A percentile compares a stretch with the other conserved stretches of the same genome.
Conservation (phyloP, 1,139 yeast genomes). For the Petasospora rhodanensis region DNA sequence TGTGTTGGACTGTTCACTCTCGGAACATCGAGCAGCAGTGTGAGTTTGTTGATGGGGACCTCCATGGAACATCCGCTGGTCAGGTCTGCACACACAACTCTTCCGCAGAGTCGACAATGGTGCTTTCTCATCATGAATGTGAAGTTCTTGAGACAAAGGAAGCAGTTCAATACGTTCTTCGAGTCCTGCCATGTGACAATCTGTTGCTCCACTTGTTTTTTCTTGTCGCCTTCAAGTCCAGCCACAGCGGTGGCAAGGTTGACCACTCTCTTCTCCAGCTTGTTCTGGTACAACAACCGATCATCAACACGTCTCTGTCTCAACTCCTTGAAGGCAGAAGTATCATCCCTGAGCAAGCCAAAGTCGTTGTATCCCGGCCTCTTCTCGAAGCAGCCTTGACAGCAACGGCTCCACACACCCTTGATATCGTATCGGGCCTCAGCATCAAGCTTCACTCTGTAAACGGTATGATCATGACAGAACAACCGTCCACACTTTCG, state of each 20-base stretch:
- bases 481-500: conserved; percentile 68
- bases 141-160: conserved; percentile 58
- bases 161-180: conserved; percentile 46
- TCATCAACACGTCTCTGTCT: conserved; percentile 39
- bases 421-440: conserved; percentile 43
- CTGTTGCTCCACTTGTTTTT: conserved; percentile 42
- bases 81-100: conserved; percentile 70
- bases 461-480: conserved; percentile 56
- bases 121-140: conserved; percentile 66
- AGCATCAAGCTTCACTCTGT: conserved; percentile 41
- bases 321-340: conserved; percentile 36
- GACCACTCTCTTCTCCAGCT: conserved; percentile 60
- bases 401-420: conserved; percentile 71
- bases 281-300: conserved; percentile 46
- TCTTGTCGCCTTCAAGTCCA: conserved; percentile 21
- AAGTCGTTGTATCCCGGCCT: conserved; percentile 52
- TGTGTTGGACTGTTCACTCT: conserved; percentile 22
- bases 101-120: conserved; percentile 85
- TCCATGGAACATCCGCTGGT: conserved; percentile 63
- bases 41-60: conserved; percentile 52
- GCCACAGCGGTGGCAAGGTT: conserved; percentile 33
- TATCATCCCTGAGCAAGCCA: conserved; percentile 41
- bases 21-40: conserved; percentile 37
- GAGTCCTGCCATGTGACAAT: conserved; percentile 74
- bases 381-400: conserved; percentile 52